Evolutionary conservation across 768 basidiomycete species (phyloP).

Genomic region (Collybia sordida): DNA sequence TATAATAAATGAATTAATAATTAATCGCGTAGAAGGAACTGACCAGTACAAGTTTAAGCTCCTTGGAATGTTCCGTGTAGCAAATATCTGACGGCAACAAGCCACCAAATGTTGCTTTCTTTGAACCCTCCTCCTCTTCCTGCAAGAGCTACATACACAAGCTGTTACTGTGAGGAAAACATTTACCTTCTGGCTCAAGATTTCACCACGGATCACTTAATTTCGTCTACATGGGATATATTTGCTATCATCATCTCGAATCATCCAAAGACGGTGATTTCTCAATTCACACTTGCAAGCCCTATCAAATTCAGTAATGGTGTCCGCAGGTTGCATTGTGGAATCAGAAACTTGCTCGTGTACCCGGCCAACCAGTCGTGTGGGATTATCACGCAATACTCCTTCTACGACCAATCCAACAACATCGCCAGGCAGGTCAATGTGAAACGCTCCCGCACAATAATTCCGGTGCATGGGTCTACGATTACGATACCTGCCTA

Average conservation of each 20-base stretch:
- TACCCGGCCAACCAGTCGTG: constrained; percentile 40
- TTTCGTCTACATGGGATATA: constrained; percentile 43
- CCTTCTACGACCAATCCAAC: constrained; percentile 38
- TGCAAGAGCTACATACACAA: constrained; percentile 47
- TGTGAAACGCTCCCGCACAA: neutral
- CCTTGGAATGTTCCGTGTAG: no score
- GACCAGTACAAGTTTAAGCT: no score
- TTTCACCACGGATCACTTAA: constrained; percentile 31
- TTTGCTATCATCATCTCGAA: constrained; percentile 70
- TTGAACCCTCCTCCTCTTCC: constrained; percentile 33
- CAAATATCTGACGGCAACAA: no score
- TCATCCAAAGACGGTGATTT: constrained; percentile 49
- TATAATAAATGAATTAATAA: no score
- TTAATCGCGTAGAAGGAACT: no score
- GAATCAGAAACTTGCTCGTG: constrained; percentile 49
- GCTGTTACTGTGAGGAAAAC: constrained; percentile 74
- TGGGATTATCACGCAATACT: constrained; percentile 82
- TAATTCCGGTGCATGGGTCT: constrained; percentile 47
- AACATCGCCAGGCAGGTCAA: neutral
- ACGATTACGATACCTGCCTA: constrained; percentile 65
- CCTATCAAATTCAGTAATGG: neutral
- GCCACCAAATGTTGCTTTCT: neutral
- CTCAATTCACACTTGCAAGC: neutral
- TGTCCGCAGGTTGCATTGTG: constrained; percentile 59
- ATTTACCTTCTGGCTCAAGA: constrained; percentile 55